phyloP scores from a whole-genome alignment of 2,329 filamentous ascomycete genomes.

The Nemania bipapillata region DNA sequence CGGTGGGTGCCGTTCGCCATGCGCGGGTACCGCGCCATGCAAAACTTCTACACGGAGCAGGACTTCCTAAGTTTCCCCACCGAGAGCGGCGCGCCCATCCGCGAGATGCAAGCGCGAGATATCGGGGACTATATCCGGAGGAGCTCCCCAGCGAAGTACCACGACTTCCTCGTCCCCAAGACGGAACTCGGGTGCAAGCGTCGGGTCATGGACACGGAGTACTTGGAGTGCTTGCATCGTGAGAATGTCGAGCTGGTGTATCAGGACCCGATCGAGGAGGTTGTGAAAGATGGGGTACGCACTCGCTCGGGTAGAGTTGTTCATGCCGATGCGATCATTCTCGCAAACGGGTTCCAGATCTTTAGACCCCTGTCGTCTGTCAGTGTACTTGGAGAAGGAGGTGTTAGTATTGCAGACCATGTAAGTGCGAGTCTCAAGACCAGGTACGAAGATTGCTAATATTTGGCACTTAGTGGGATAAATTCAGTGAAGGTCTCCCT shows the following conservation, averaged over 20 bases:
- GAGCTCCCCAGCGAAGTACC: slow-evolving; percentile 26
- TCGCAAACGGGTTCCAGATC: slow-evolving; percentile 32
- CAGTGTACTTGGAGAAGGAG: slow-evolving; percentile 24
- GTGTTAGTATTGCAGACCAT: slow-evolving; percentile 20
- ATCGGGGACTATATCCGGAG: slow-evolving; percentile 21
- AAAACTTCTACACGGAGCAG: slow-evolving; percentile 4
- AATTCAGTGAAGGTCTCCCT: slow-evolving; percentile 23
- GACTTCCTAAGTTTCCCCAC: slow-evolving; percentile 25
- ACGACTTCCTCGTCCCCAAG: slow-evolving; percentile 30
- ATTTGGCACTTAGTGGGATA: slow-evolving; percentile 21
- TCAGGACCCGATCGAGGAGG: slow-evolving; percentile 29
- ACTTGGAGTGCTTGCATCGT: slow-evolving; percentile 25
- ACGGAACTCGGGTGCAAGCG: slow-evolving; percentile 33
- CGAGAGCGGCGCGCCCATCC: slow-evolving; percentile 8
- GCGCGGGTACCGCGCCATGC: slow-evolving; percentile 20
- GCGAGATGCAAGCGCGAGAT: slow-evolving; percentile 17
- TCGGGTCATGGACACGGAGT: slow-evolving; percentile 33
- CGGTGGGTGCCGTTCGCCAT: slow-evolving; percentile 33
- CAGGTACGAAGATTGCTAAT: slow-evolving; percentile 9
- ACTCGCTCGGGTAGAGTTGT: slow-evolving; percentile 28
- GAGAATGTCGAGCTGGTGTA: slow-evolving; percentile 32
- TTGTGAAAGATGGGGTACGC: slow-evolving; percentile 30
- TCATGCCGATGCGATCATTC: slow-evolving; percentile 30
- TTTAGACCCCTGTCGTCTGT: slow-evolving; percentile 1
- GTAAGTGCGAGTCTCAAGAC: neutral